Base-by-base conservation (phyloP, 345 rosid species). In the Angophora floribunda region DNA sequence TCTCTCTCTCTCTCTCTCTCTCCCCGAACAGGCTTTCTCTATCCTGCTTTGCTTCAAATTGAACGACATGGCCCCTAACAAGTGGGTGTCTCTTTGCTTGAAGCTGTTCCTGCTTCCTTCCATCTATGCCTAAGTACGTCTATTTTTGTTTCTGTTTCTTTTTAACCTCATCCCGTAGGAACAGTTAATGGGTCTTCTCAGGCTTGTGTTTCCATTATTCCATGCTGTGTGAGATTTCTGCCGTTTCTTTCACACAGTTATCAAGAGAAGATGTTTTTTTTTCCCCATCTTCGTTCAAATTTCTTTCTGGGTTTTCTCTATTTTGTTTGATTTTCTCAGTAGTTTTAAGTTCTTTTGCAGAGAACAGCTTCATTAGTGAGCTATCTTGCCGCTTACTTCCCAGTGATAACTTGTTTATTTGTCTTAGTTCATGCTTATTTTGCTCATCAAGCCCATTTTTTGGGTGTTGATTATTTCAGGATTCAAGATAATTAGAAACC, bases 11-110 rank as follows among this genome's bases (percentile, higher is more conserved):
- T 52, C 86, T 85, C 12, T 28, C 53, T 50, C 86, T 52, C 26
- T 30, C 61, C 17, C 61, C 22, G 14, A 85, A n/a, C 52, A 55
- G 41, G 57, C 36, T 85, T 7, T 51, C 63, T 32, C 86, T 85
- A 21, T 85, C 86, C 47, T 52, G 67, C 87, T 89, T 93, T 92
- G 95, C 94, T 93, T 92, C 88, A 88, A 88, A 63, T 91, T 91
- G 87, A 89, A 91, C 91, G 92, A 94, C 93, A 95, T 93, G 94
- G 94, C 93, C 94, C 95, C 97, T 89, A 91, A 89, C 90, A 84
- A 79, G 88, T 92, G 94, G 96, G 96, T 36, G 91, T 92, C 94
- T 90, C 88, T 89, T 89, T 85, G 90, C 86, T 89, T 89, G 93
- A 89, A 90, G 89, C 92, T 89, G 88, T 84, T 84, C 65, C 91